Evolutionary conservation across 2,329 filamentous ascomycete species (phyloP).

Genomic region (Cucurbitaria berberidis): DNA sequence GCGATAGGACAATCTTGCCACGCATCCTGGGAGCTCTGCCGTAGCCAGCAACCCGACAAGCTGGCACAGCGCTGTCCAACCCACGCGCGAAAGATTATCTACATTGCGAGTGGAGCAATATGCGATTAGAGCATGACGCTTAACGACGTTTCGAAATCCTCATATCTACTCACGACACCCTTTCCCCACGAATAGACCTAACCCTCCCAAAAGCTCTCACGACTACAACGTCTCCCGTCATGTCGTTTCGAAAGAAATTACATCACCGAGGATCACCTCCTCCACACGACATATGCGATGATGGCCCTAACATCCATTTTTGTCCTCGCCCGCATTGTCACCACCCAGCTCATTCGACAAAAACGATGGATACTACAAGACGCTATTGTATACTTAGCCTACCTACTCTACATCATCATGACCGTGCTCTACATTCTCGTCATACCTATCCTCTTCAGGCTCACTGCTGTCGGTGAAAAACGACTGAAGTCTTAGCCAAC

Average conservation of each 20-base stretch:
- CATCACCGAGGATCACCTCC: conserved; percentile 2
- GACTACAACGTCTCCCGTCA: neutral
- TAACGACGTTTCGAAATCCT: neutral
- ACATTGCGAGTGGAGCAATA: neutral
- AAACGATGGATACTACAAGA: conserved; percentile 2
- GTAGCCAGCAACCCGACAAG: neutral
- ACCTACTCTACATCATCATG: conserved; percentile 31
- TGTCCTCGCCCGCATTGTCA: neutral
- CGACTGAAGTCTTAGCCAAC: conserved; percentile 29
- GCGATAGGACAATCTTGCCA: neutral
- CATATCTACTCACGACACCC: neutral
- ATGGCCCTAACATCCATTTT: neutral
- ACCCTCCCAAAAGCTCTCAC: neutral
- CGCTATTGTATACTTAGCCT: conserved; percentile 11
- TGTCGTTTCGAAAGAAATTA: conserved; percentile 3
- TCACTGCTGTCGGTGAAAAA: conserved; percentile 30
- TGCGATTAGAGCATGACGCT: neutral
- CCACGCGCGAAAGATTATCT: neutral
- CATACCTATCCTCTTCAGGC: conserved; percentile 38
- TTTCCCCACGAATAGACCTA: neutral
- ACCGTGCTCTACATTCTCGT: conserved; percentile 43
- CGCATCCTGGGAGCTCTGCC: neutral
- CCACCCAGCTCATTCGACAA: neutral
- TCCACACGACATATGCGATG: conserved; percentile 1
- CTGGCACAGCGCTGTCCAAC: neutral